Percentiles rank a stretch among this genome's conserved stretches.
Evolutionary conservation across 257 asterid genomes (phyloP).

Genomic region (Solanum acaule): DNA sequence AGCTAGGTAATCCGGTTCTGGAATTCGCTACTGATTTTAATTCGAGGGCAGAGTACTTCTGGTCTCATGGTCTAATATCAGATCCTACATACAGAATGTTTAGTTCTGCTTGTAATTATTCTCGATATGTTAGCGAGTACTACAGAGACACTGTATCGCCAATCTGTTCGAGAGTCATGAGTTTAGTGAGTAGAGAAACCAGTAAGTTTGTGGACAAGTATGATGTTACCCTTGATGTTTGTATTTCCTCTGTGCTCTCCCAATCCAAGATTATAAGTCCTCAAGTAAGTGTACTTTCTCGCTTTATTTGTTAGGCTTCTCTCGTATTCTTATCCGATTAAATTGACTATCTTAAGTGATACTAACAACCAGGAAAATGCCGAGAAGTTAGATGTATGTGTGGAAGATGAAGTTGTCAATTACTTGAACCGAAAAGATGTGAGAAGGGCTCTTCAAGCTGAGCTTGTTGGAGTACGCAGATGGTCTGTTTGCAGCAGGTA

Average conservation of each 20-base stretch:
- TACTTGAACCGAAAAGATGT: constrained; percentile 58
- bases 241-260: constrained; percentile 54
- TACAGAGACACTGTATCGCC: constrained; percentile 41
- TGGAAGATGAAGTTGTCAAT: constrained; percentile 48
- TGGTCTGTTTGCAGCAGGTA: constrained; percentile 70
- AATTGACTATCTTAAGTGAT: not conserved
- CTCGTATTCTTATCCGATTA: not conserved
- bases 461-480: constrained; percentile 47
- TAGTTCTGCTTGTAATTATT: constrained; percentile 50
- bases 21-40: constrained; percentile 56
- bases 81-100: constrained; percentile 50
- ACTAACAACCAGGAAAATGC: constrained; percentile 27
- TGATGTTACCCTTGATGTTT: constrained; percentile 66
- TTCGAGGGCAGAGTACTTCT: constrained; percentile 59
- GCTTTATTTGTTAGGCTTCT: not conserved
- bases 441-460: constrained; percentile 52
- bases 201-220: constrained; percentile 58
- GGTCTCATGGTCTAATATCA: constrained; percentile 78
- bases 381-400: constrained; percentile 51
- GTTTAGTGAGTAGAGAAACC: constrained; percentile 48
- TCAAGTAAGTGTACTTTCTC: constrained; percentile 22
- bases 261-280: constrained; percentile 54
- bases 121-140: constrained; percentile 52
- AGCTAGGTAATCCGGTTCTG: constrained; percentile 75
- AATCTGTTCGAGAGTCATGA: constrained; percentile 40